Evolutionary conservation across 352 stramenopile genomes (phyloP), one percentile per base, ranked within the genome.

Genomic region (Phytophthora melonis): DNA sequence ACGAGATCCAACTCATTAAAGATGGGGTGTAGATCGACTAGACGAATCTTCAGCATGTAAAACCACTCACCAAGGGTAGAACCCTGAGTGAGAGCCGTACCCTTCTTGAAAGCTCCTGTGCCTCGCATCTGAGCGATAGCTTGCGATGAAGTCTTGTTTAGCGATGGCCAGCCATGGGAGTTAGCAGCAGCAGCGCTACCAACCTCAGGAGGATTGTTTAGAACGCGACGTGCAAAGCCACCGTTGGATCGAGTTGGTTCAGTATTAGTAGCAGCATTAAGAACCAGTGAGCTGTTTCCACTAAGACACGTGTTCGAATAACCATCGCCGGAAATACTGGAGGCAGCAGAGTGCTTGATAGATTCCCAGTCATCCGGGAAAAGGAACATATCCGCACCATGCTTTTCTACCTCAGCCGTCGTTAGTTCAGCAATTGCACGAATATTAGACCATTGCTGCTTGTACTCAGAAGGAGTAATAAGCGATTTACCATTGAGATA

Each of bases 51-150:
- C 0, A 56, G 7, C 19, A 56, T 34, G 19, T 56, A 56, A 13
- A 56, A 56, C 49, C 49, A 56, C 8, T 56, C 49, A n/a, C 49
- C 49, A 30, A 30, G 25, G 25, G 25, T 30, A 30, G 25, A 30
- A 30, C 25, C 25, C 25, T 30, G 25, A 2, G 25, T 30, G 25
- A 56, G 49, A 6, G 49, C 30, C 6, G 49, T 11, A 10, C 49
- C 49, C n/a, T 27, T 56, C 18, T 56, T 56, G 19, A 56, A 56
- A n/a, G n/a, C n/a, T n/a, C n/a, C n/a, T 5, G 49, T 56, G 5
- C 49, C 49, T n/a, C 49, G 49, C 49, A 56, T 56, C 18, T 56
- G 49, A 56, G 49, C 21, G 2, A 56, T 34, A 19, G 49, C 49
- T 56, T 56, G 49, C 21, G 49, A 56, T 0, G 21, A 10, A 7